Evolutionary conservation across 352 stramenopile species (phyloP).

Genomic region (Hyaloperonospora brassicae): DNA sequence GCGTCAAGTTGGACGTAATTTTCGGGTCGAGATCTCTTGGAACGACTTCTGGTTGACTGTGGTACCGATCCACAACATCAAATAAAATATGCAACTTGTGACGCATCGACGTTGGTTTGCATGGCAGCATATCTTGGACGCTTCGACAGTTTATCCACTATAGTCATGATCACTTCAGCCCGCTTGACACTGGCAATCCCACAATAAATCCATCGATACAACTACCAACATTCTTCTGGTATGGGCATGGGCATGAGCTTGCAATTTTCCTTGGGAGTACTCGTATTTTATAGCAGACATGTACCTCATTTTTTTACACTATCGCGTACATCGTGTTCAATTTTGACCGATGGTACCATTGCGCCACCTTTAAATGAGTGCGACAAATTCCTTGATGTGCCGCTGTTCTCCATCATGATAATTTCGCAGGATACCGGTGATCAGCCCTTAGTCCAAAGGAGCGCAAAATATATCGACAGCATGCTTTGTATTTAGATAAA

Average conservation of each 20-base stretch:
- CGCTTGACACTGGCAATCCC: constrained; percentile 18
- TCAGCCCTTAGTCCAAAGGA: not conserved
- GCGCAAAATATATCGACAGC: not conserved
- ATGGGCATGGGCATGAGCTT: constrained; percentile 8
- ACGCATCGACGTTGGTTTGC: not conserved
- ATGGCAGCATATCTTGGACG: not conserved
- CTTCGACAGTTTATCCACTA: constrained; percentile 2
- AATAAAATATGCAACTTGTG: not conserved
- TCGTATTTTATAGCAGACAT: constrained; percentile 2
- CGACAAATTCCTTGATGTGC: not conserved
- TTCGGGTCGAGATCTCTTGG: constrained; percentile 1
- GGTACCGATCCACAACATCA: not conserved
- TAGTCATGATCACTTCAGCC: constrained; percentile 14
- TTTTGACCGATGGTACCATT: not conserved
- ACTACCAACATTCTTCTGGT: constrained; percentile 16
- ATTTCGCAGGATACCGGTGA: not conserved
- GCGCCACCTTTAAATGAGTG: not conserved
- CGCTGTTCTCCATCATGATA: not conserved
- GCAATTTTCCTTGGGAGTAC: constrained; percentile 2
- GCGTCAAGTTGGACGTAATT: not conserved
- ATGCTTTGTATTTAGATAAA: no score
- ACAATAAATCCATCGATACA: constrained; percentile 25
- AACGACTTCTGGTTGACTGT: not conserved
- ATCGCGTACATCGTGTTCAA: not conserved
- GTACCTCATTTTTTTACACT: constrained; percentile 1